Base-by-base conservation (phyloP, 2,329 filamentous ascomycete genomes). In the Xylariales sp. region DNA sequence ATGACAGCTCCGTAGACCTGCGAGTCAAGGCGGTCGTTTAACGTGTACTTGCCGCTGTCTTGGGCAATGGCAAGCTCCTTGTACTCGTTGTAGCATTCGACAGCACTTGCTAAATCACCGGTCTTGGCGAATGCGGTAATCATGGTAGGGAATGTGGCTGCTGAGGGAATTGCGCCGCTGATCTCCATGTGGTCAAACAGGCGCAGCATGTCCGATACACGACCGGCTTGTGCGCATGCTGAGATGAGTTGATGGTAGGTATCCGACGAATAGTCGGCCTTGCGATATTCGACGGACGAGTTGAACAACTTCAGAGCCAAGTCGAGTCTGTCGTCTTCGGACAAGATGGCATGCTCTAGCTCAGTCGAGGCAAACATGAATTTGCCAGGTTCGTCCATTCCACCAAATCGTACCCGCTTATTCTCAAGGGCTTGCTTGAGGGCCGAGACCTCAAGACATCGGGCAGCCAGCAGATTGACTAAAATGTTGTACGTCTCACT, bases 31-130 rank as follows among this genome's bases (percentile, higher is more conserved):
- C 90, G 82, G 48, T 84, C 75, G 34, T 83, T 72, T 8, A 89
- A 69, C 14, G 77, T 77, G 34, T 82, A 71, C 45, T 80, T 71
- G 43, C 89, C 89, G 28, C 76, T 79, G 61, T 96, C 86, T 59
- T 93, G 78, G 28, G 84, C 82, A 39, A 97, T 80, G n/a, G 91
- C 90, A 31, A 96, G 73, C 33, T 80, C 78, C 57, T 88, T 88
- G 73, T 97, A 97, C 64, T 95, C 88, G 50, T 94, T 91, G 67
- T 96, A 98, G 65, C 88, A 89, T 61, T 95, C 89, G 5, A 97
- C 87, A 15, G 90, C 93, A 52, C 86, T 94, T 54, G 82, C 74
- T 32, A 97, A 69, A 59, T 97, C 89, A 37, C 89, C 86, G 9
- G 77, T 78, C 31, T 78, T 77, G 46, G 88, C 88, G 58, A 95